These are phyloP conservation scores for Apiotrichum gamsii DNA, from an alignment of 1,284 basidiomycete genomes.

Conservation along the genomic window DNA sequence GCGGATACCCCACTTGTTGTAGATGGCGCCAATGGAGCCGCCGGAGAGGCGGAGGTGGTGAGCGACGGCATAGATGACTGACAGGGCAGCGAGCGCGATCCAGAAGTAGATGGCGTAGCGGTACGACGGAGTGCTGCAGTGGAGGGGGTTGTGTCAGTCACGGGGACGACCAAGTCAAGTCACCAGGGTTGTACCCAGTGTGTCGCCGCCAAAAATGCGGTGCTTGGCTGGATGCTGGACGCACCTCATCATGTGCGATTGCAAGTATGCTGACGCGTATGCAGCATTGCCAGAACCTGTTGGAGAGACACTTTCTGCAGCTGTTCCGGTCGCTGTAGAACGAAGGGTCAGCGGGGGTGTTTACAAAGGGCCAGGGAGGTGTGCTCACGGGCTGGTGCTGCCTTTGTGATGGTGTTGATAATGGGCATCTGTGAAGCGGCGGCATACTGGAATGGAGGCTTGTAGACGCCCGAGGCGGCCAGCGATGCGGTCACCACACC, in stretches of 20 bases:
- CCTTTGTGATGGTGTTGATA: background rate
- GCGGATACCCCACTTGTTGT: constrained; percentile 37
- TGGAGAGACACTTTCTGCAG: too few species aligned
- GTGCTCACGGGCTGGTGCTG: background rate
- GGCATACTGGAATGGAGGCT: background rate
- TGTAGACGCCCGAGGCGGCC: background rate
- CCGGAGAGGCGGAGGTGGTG: constrained; percentile 41
- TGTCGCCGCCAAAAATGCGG: too few species aligned
- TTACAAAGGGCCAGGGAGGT: background rate
- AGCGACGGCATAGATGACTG: constrained; percentile 30
- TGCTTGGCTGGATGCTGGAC: too few species aligned
- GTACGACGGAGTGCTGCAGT: constrained; percentile 33
- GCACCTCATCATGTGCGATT: constrained; percentile 44
- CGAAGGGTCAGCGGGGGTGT: background rate
- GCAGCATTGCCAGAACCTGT: background rate
- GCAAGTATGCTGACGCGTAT: constrained; percentile 24
- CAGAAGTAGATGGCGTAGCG: constrained; percentile 44
- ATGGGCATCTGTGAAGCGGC: background rate
- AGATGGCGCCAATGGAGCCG: constrained; percentile 34
- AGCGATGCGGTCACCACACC: constrained; percentile 2
- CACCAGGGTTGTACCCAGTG: too few species aligned
- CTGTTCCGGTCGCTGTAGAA: too few species aligned
- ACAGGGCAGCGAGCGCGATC: constrained; percentile 33
- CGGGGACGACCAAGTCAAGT: too few species aligned
- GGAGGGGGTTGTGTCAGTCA: too few species aligned